Conservation (phyloP, 371 early-diverging fungal genomes). For the Mucor plumbeus region DNA sequence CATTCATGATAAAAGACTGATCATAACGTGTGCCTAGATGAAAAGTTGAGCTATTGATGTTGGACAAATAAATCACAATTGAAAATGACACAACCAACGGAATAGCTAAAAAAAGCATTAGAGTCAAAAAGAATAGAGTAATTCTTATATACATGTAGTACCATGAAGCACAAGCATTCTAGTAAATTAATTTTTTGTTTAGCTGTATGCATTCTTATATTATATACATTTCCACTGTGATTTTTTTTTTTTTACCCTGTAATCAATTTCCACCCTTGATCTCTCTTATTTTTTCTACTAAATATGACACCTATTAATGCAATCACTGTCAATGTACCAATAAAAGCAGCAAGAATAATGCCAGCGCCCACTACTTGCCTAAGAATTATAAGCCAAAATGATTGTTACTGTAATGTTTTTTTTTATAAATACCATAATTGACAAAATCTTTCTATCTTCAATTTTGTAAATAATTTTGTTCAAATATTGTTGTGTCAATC, state of each 20-base stretch:
- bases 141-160: slow-evolving; percentile 15
- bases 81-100: slow-evolving; percentile 34
- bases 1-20: slow-evolving; percentile 29
- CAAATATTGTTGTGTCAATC: neutral
- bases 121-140: neutral
- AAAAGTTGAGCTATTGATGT: slow-evolving; percentile 24
- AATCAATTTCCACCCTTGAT: slow-evolving; percentile 39
- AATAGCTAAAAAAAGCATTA: slow-evolving; percentile 25
- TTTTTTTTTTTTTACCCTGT: slow-evolving; percentile 24
- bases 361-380: slow-evolving; percentile 38
- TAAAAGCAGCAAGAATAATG: slow-evolving; percentile 36
- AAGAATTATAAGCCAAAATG: neutral
- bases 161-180: slow-evolving; percentile 42
- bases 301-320: slow-evolving; percentile 36
- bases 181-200: neutral
- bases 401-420: neutral
- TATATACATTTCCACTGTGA: neutral
- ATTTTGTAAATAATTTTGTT: neutral
- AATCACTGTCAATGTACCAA: slow-evolving; percentile 32
- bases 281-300: slow-evolving; percentile 34
- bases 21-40: slow-evolving; percentile 31
- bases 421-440: slow-evolving; percentile 21
- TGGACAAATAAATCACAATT: slow-evolving; percentile 30
- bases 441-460: slow-evolving; percentile 25
- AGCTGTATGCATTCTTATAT: neutral